Evolutionary conservation across 2,329 filamentous ascomycete genomes (phyloP).

Genomic region (Fusarium verrucosum): DNA sequence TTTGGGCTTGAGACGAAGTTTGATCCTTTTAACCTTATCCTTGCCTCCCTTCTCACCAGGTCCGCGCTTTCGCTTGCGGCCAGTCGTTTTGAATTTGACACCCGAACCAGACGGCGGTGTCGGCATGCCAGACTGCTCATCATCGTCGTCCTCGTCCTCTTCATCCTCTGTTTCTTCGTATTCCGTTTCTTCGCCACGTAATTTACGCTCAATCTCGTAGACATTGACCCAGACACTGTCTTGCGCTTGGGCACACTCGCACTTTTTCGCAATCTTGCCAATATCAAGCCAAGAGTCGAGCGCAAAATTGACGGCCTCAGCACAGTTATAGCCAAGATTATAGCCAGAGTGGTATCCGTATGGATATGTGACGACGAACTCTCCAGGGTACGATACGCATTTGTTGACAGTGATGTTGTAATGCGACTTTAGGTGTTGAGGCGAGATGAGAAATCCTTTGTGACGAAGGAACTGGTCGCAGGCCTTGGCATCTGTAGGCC

Average conservation of each 20-base stretch:
- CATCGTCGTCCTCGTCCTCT: slow-evolving; percentile 73
- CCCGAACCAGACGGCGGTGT: slow-evolving; percentile 81
- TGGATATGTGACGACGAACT: slow-evolving; percentile 98
- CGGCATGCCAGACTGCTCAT: slow-evolving; percentile 73
- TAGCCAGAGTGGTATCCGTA: slow-evolving; percentile 99
- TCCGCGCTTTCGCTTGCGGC: slow-evolving; percentile 68
- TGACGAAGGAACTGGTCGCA: slow-evolving; percentile 96
- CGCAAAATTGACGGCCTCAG: slow-evolving; percentile 98
- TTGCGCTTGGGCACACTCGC: slow-evolving; percentile 91
- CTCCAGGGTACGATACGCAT: slow-evolving; percentile 92
- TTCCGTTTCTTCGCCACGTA: slow-evolving; percentile 88
- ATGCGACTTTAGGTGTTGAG: slow-evolving; percentile 83
- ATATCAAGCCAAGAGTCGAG: slow-evolving; percentile 95
- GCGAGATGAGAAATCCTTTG: slow-evolving; percentile 97
- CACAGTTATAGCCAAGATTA: slow-evolving; percentile 98
- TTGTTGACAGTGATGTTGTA: slow-evolving; percentile 97
- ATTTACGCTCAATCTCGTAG: slow-evolving; percentile 91
- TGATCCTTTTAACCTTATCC: slow-evolving; percentile 79
- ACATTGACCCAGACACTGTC: slow-evolving; percentile 99
- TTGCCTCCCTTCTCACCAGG: slow-evolving; percentile 52
- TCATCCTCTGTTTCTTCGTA: slow-evolving; percentile 81
- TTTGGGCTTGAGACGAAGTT: slow-evolving; percentile 76
- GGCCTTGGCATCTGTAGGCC: slow-evolving; percentile 93
- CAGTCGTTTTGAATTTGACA: slow-evolving; percentile 68
- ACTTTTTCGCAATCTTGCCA: slow-evolving; percentile 95